Conservation (phyloP, 495 filamentous ascomycete species). For the Aspergillus diversus region DNA sequence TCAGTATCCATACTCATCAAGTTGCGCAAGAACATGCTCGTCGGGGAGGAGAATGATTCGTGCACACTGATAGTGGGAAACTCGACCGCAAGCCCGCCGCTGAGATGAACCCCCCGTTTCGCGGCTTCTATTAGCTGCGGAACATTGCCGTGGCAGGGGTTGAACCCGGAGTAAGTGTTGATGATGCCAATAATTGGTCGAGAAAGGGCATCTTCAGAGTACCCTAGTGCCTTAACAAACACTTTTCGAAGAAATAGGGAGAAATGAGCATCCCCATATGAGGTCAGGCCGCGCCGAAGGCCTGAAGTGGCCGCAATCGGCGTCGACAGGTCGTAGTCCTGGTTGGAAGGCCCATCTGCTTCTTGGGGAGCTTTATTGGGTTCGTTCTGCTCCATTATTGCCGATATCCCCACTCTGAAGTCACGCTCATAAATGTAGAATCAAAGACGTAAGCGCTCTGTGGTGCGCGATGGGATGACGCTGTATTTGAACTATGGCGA, state of each 20-base stretch:
- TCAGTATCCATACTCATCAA: conserved; percentile 76
- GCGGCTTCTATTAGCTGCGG: conserved; percentile 69
- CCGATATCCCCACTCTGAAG: not conserved
- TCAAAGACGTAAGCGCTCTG: not conserved
- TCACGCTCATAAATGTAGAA: not conserved
- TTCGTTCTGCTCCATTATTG: not conserved
- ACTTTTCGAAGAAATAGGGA: conserved; percentile 70
- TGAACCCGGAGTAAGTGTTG: conserved; percentile 68
- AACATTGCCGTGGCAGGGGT: conserved; percentile 69
- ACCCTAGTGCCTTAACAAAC: conserved; percentile 72
- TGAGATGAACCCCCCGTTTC: conserved; percentile 63
- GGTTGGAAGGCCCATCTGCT: not conserved
- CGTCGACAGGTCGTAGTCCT: conserved; percentile 59
- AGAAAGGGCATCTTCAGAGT: conserved; percentile 67
- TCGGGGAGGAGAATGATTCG: conserved; percentile 64
- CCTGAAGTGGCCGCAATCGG: conserved; percentile 54
- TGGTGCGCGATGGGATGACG: not conserved
- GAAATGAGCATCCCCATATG: conserved; percentile 73
- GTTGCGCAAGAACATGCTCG: conserved; percentile 71
- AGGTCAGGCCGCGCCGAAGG: conserved; percentile 61
- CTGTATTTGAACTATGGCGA: conserved; percentile 10
- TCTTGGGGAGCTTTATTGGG: not conserved
- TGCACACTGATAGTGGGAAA: conserved; percentile 70
- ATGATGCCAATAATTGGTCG: conserved; percentile 68
- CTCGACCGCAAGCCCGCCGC: conserved; percentile 63